Percentiles rank a stretch among this genome's conserved stretches.
phyloP scores from a whole-genome alignment of 179 eudicot species.

The Camellia oleifera region DNA sequence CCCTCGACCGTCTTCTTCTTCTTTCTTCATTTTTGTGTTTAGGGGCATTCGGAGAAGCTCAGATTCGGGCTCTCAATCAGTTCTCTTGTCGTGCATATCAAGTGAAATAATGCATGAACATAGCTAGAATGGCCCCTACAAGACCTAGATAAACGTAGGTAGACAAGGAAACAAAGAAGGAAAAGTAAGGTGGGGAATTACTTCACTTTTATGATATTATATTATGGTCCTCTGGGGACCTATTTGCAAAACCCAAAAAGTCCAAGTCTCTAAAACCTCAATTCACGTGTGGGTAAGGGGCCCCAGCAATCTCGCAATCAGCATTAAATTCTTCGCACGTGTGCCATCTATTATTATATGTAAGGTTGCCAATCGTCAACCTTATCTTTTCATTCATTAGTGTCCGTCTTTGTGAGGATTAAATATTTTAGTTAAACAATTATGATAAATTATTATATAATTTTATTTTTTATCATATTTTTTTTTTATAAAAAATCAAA shows the following conservation, averaged over 20 bases:
- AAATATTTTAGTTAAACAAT: too few species aligned
- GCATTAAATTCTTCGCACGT: slow-evolving; percentile 25
- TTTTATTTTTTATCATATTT: too few species aligned
- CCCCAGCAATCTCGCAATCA: slow-evolving; percentile 17
- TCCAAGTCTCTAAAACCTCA: slow-evolving; percentile 10
- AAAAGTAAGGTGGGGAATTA: background rate
- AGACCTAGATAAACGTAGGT: background rate
- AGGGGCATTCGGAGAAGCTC: too few species aligned
- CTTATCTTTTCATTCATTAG: too few species aligned
- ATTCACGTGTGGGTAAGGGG: slow-evolving; percentile 25
- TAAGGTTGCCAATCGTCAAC: background rate
- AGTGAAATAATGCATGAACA: background rate
- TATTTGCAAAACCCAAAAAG: background rate
- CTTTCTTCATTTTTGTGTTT: too few species aligned
- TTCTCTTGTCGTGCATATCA: background rate
- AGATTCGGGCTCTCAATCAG: too few species aligned
- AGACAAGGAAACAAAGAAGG: slow-evolving; percentile 13
- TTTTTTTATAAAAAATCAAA: too few species aligned
- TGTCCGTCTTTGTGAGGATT: too few species aligned
- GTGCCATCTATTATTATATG: background rate
- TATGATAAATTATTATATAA: too few species aligned
- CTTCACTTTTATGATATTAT: background rate
- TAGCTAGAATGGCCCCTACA: background rate
- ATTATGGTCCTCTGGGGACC: slow-evolving; percentile 11
- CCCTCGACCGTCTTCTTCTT: too few species aligned